A percentile compares a stretch with the other conserved stretches of the same genome.
phyloP scores from a whole-genome alignment of 345 rosid genomes.

The thale cress (Arabidopsis thaliana) region TAIR10.1 NC_003070.9:3885501-3886000 shows the following conservation, averaged over 20 bases:
- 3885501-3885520: neutral
- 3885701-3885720: no score
- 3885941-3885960: no score
- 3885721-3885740: neutral
- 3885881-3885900: neutral
- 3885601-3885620: no score
- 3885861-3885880: conserved; percentile 20
- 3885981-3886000: no score
- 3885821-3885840: conserved; percentile 1
- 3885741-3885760: neutral
- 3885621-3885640: no score
- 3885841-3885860: neutral
- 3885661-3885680: no score
- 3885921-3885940: no score
- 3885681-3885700: no score
- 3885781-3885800: neutral
- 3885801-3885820: conserved; percentile 1
- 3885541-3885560: neutral
- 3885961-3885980: no score
- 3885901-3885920: conserved; percentile 16
- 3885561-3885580: neutral
- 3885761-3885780: neutral
- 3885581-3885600: no score
- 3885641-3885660: no score
- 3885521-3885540: neutral